Evolutionary conservation across 2,329 filamentous ascomycete species (phyloP).

Genomic region (Sordariomycetes sp.): DNA sequence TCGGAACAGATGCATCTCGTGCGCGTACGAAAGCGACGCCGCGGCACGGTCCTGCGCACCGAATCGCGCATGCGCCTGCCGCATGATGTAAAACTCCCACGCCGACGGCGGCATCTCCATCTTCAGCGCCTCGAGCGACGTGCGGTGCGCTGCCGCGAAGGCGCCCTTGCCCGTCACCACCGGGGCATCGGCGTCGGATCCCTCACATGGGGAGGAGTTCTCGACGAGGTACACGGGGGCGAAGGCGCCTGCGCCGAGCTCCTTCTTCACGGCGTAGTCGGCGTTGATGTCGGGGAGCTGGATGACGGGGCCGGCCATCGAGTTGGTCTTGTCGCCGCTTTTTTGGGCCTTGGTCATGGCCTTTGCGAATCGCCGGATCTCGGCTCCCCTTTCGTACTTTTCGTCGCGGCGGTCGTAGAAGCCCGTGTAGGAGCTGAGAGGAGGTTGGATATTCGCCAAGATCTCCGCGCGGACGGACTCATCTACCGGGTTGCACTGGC

Average conservation of each 20-base stretch:
- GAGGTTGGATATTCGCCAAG: conserved; percentile 58
- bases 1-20: conserved; percentile 83
- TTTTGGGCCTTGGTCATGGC: conserved; percentile 42
- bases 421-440: conserved; percentile 60
- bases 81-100: conserved; percentile 97
- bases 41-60: conserved; percentile 56
- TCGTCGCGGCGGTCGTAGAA: conserved; percentile 62
- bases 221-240: conserved; percentile 91
- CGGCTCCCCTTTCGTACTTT: conserved; percentile 51
- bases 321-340: conserved; percentile 47
- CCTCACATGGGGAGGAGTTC: conserved; percentile 40
- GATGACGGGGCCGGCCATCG: conserved; percentile 46
- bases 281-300: conserved; percentile 51
- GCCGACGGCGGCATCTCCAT: conserved; percentile 80
- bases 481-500: conserved; percentile 81
- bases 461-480: conserved; percentile 63
- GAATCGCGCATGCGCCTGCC: conserved; percentile 64
- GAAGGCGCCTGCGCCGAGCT: conserved; percentile 87
- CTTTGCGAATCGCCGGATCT: conserved; percentile 76
- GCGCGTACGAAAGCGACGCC: conserved; percentile 67
- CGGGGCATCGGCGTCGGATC: conserved; percentile 28
- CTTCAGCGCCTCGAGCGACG: conserved; percentile 71
- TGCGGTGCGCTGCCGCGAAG: conserved; percentile 42
- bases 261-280: conserved; percentile 66
- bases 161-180: conserved; percentile 46